Base-by-base conservation (phyloP, 2,329 filamentous ascomycete genomes). In the Zymoseptoria crescenta region DNA sequence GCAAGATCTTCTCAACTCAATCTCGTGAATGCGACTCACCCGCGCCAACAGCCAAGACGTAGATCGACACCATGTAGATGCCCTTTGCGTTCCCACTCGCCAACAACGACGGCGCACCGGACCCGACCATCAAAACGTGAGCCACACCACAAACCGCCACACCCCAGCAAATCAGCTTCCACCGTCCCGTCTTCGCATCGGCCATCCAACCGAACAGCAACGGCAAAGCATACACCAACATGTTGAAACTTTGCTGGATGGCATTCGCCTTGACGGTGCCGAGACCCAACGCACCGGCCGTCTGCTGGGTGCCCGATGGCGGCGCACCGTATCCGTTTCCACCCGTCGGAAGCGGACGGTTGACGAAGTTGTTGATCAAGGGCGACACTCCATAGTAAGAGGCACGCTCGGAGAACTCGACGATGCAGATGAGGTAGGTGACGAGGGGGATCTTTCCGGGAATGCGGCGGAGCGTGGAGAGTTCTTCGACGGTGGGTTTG, bases 211-310 rank as follows among this genome's bases (percentile, higher is more conserved):
- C 67, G 45, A 67, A 65, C 1, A 76, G n/a, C 53, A 86, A 75
- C 1, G 83, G 51, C 24, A 52, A 29, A 52, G 51, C 51, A 29
- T 52, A 51, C 1, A 81, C 78, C 48, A 86, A 68, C 66, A 86
- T 78, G 61, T 72, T 80, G 74, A 81, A 84, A 45, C 79, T 80
- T 62, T 84, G 76, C 7, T 72, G 74, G 29, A 83, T 75, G 5
- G 81, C 80, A 51, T 80, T 81, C 56, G 81, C 75, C 68, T 88
- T 87, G 61, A 88, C 88, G 0, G 87, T 88, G 52, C 88, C 88
- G 24, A 89, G 71, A 29, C 87, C 87, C 69, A 91, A 81, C 68
- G 90, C 81, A 56, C 59, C 65, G 53, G 59, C 62, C 29, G 55
- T 67, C 45, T 76, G 76, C 20, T 75, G 67, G 59, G 76, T 76